Conservation (phyloP, 148 eudicot species). For the Rhododendron griersonianum region DNA sequence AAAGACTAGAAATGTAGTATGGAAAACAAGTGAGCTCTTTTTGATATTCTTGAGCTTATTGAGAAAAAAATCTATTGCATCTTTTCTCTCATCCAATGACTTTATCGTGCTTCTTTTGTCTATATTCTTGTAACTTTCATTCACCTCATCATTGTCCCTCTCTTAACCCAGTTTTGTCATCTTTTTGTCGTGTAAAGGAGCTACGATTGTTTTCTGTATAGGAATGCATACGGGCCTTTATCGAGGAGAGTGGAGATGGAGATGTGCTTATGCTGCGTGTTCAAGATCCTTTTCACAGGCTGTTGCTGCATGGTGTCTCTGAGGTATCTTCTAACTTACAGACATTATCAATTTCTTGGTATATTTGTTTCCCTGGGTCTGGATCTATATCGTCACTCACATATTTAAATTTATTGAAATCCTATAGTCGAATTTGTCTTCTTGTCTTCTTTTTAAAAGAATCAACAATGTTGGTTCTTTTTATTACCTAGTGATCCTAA, state of each 20-base stretch:
- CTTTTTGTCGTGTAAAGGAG: neutral
- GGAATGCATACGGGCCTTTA: conserved; percentile 61
- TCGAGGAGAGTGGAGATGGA: conserved; percentile 41
- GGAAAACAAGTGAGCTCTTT: no score
- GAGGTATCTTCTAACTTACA: conserved; percentile 48
- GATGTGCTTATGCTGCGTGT: conserved; percentile 60
- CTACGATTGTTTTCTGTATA: conserved; percentile 16
- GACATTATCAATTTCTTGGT: neutral
- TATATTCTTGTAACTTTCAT: neutral
- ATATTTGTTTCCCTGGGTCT: neutral
- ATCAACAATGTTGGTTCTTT: neutral
- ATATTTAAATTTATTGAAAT: neutral
- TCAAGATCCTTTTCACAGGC: conserved; percentile 86
- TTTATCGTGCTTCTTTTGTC: neutral
- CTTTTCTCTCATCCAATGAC: neutral
- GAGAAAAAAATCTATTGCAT: neutral
- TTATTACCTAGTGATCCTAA: neutral
- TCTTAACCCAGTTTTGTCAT: neutral
- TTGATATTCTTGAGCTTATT: neutral
- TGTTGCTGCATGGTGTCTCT: conserved; percentile 89
- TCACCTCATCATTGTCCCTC: neutral
- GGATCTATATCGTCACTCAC: neutral
- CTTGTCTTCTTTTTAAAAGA: neutral
- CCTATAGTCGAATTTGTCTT: neutral
- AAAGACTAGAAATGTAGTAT: no score